Evolutionary conservation across 208 protist genomes (phyloP).

Genomic region (Trypanosoma scelopori): DNA sequence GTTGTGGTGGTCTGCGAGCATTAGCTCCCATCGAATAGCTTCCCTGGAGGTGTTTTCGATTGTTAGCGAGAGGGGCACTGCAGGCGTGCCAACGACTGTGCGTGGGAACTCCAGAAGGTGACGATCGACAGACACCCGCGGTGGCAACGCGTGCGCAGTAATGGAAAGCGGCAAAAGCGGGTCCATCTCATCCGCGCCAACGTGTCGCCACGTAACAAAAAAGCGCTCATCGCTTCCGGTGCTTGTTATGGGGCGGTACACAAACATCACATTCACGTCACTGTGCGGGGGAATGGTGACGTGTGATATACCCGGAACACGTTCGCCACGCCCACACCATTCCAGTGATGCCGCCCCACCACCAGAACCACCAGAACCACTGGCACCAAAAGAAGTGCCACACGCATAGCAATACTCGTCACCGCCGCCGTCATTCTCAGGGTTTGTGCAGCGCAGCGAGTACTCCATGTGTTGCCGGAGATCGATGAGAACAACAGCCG

Average conservation of each 20-base stretch:
- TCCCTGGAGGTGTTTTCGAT: constrained; percentile 47
- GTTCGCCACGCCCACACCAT: constrained; percentile 26
- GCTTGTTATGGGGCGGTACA: constrained; percentile 27
- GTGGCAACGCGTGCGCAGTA: constrained; percentile 33
- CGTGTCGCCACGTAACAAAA: constrained; percentile 62
- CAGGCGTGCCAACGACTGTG: constrained; percentile 53
- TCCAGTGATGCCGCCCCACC: constrained; percentile 15
- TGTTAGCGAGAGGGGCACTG: constrained; percentile 38
- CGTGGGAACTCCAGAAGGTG: constrained; percentile 42
- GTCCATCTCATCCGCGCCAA: constrained; percentile 71
- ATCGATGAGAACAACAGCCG: constrained; percentile 80
- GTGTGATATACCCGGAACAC: constrained; percentile 24
- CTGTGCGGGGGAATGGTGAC: constrained; percentile 31
- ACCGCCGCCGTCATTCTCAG: not conserved
- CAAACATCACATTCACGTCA: constrained; percentile 35
- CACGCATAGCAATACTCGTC: constrained; percentile 4
- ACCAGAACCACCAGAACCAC: constrained; percentile 11
- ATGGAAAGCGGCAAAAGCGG: constrained; percentile 67
- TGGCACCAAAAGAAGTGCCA: not conserved
- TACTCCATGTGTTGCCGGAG: constrained; percentile 44
- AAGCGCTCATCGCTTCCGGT: constrained; percentile 26
- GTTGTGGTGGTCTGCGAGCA: not conserved
- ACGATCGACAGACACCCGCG: constrained; percentile 39
- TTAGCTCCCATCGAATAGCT: constrained; percentile 26
- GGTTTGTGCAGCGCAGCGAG: constrained; percentile 22